A percentile compares a stretch with the other conserved stretches of the same genome.
Conservation (phyloP, 106 monocot species). For the Dactylorhiza incarnata region DNA sequence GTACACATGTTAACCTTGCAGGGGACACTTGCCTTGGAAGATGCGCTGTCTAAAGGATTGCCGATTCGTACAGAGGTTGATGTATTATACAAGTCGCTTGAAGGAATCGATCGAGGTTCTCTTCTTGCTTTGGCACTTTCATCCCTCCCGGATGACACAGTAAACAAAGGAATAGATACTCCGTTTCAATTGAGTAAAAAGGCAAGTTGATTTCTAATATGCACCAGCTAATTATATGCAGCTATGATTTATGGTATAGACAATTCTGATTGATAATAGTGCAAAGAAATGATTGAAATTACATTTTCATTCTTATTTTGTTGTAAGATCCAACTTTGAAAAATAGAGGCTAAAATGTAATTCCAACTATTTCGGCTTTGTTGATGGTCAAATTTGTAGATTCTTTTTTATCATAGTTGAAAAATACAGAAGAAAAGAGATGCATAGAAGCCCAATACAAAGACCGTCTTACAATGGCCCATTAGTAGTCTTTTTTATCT, state of each 20-base stretch:
- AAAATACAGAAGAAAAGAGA: no score
- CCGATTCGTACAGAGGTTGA: constrained; percentile 66
- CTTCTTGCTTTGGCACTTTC: constrained; percentile 73
- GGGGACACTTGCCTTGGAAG: constrained; percentile 82
- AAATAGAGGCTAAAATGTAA: no score
- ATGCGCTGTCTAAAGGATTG: constrained; percentile 72
- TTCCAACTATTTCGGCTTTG: no score
- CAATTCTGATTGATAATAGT: no score
- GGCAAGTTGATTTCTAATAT: constrained; percentile 32
- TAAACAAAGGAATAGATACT: constrained; percentile 52
- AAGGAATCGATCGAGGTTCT: constrained; percentile 70
- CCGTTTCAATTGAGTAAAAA: constrained; percentile 61
- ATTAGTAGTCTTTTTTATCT: no score
- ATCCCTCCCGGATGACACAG: constrained; percentile 71
- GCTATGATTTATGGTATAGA: neutral
- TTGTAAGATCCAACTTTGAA: no score
- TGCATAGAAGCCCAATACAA: no score
- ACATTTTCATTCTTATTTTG: no score
- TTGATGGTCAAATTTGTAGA: no score
- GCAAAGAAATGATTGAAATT: no score
- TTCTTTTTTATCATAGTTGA: no score
- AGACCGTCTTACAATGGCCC: no score
- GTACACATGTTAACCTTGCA: constrained; percentile 13
- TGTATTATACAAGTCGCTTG: constrained; percentile 47
- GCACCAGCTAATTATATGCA: neutral